These are phyloP conservation scores for Scutellaria baicalensis DNA, from an alignment of 257 asterid species.

Conservation along the genomic window DNA sequence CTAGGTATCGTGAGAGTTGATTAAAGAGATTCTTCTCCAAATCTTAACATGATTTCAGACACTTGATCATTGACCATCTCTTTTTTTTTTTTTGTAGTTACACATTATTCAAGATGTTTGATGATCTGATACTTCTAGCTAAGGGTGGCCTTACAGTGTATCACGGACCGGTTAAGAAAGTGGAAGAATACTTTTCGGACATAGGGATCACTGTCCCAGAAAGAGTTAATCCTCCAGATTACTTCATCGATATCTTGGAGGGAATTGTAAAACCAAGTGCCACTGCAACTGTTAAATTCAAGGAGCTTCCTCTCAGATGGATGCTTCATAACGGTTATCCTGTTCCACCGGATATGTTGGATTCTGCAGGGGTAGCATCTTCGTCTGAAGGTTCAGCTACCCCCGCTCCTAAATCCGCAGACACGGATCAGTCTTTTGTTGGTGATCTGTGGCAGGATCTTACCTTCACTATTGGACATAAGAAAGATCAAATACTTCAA, in stretches of 20 bases:
- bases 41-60: neutral
- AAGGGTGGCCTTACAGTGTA: constrained; percentile 97
- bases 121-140: constrained; percentile 92
- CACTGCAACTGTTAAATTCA: constrained; percentile 49
- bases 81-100: constrained; percentile 56
- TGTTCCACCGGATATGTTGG: constrained; percentile 89
- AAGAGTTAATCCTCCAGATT: constrained; percentile 94
- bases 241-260: constrained; percentile 89
- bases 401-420: constrained; percentile 23
- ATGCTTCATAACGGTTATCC: constrained; percentile 97
- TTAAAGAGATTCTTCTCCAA: neutral
- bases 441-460: constrained; percentile 82
- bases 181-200: constrained; percentile 87
- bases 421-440: constrained; percentile 46
- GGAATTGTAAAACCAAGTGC: constrained; percentile 65
- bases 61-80: constrained; percentile 8
- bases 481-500: constrained; percentile 51
- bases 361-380: constrained; percentile 49
- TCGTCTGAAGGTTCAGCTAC: constrained; percentile 39
- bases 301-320: constrained; percentile 97
- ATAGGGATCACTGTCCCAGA: constrained; percentile 85
- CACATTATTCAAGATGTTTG: constrained; percentile 95
- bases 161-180: constrained; percentile 95
- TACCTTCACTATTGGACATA: constrained; percentile 52
- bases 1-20: constrained; percentile 40